Percentiles rank a stretch among this genome's conserved stretches.
Evolutionary conservation across 2,329 filamentous ascomycete genomes (phyloP).

Genomic region (Trichoderma polysporum): DNA sequence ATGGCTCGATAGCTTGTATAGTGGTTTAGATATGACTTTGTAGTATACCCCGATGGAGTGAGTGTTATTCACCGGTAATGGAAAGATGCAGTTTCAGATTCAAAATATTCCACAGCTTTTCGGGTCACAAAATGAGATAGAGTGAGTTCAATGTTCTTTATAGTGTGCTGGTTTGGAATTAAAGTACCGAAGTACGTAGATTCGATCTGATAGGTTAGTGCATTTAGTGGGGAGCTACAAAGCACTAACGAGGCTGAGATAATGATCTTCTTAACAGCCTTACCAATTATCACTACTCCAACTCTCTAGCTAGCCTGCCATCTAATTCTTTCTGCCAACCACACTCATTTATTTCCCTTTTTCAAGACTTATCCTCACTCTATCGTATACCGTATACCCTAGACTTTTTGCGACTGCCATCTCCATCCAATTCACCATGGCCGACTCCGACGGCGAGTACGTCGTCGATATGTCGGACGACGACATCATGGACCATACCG

Average conservation of each 20-base stretch:
- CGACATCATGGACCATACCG: conserved; percentile 54
- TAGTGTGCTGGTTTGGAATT: background rate
- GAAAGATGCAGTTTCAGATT: background rate
- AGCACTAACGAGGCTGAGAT: conserved; percentile 22
- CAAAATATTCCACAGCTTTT: background rate
- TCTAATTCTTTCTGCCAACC: background rate
- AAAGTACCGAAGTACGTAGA: no score
- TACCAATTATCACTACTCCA: background rate
- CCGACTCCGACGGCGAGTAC: conserved; percentile 72
- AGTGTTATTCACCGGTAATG: conserved; percentile 30
- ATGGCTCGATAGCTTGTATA: conserved; percentile 29
- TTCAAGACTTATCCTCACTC: background rate
- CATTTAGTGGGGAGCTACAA: conserved; percentile 12
- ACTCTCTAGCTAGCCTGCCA: background rate
- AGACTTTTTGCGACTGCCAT: background rate
- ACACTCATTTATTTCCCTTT: background rate
- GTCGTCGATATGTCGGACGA: conserved; percentile 64
- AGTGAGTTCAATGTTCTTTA: background rate
- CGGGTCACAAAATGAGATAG: background rate
- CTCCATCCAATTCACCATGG: conserved; percentile 49
- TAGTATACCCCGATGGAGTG: conserved; percentile 41
- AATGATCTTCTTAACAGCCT: conserved; percentile 17
- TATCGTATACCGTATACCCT: background rate
- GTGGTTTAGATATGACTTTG: conserved; percentile 36
- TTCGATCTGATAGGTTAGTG: background rate